Evolutionary conservation across 2,329 filamentous ascomycete species (phyloP).

Genomic region (Fusarium fujikuroi): DNA sequence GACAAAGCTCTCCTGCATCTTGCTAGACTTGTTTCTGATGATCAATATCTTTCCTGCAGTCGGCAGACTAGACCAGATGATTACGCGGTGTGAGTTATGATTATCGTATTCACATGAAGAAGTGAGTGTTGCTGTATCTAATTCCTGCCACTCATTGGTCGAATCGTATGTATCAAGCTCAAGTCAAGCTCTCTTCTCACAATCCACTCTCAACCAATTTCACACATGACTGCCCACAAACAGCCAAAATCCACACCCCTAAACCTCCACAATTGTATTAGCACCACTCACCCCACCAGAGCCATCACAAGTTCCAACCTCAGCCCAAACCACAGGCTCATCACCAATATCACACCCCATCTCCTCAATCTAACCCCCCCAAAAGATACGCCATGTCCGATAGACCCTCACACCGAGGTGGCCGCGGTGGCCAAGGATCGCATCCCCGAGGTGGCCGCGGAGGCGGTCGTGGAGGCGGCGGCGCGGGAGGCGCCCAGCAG

Average conservation of each 20-base stretch:
- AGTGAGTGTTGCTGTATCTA: not conserved
- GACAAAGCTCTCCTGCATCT: not conserved
- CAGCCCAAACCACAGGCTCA: constrained; percentile 27
- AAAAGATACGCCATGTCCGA: constrained; percentile 58
- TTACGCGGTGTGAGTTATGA: not conserved
- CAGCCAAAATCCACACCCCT: not conserved
- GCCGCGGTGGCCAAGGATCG: constrained; percentile 57
- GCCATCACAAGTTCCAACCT: constrained; percentile 36
- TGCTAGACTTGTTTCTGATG: not conserved
- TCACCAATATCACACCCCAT: constrained; percentile 24
- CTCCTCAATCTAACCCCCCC: constrained; percentile 1
- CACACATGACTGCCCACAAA: constrained; percentile 1
- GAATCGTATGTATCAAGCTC: constrained; percentile 7
- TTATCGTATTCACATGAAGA: constrained; percentile 5
- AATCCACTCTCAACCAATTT: not conserved
- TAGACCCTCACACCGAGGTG: constrained; percentile 59
- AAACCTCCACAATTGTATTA: constrained; percentile 1
- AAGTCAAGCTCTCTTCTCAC: constrained; percentile 1
- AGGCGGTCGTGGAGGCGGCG: constrained; percentile 59
- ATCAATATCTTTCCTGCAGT: not conserved
- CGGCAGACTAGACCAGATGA: not conserved
- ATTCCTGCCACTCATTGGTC: constrained; percentile 14
- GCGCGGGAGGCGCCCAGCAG: constrained; percentile 55
- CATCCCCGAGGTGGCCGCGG: constrained; percentile 57
- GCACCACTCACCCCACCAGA: constrained; percentile 32